Base-by-base conservation (phyloP, 2,329 filamentous ascomycete species). In the Paramyrothecium roridum region DNA sequence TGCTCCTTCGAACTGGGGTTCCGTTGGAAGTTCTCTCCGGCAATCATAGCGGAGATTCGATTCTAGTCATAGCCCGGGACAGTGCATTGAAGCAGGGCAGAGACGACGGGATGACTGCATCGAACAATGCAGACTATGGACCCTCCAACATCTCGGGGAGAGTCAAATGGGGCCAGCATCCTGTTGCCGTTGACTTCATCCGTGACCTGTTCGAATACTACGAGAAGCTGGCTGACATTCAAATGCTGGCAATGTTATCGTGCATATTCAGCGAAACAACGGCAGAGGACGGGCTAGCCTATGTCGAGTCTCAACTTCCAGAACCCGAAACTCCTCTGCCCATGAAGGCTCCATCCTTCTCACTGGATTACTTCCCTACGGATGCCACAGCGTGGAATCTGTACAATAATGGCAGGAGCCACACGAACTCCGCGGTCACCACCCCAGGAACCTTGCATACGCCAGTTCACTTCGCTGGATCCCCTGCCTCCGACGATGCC, bases 1-100 rank as follows among this genome's bases (percentile, higher is more conserved):
- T 97, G 56, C 78, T 98, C 7, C 76, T 98, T 48, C 85, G 86
- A 60, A 89, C 90, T 61, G 85, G 91, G 48, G 86, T 93, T 26
- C 89, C 89, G 1, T 75, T 93, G 3, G 81, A 88, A 62, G 74
- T 90, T 23, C 73, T 88, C 47, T 76, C 79, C 3, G 78, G 81
- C 54, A 73, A 78, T 30, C 76, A 80, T 58, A 75, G 78, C 45
- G 76, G 79, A 10, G 79, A 87, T 56, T 86, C 84, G 3, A 80
- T 89, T 50, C 73, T 91, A 26, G 81, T 92, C 8, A 83, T 93
- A 59, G 89, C 89, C 17, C 83, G 81, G 59, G 80, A 88, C 81
- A 26, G 74, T 85, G 8, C 37, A 17, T 13, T 17, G 16, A 43
- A 43, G 37, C 37, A 43, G 12, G n/a, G 6, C 13, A 19, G 6